These are phyloP conservation scores for Stentor coeruleus DNA, from an alignment of 73 alveolate genomes.

Conservation along the genomic window DNA sequence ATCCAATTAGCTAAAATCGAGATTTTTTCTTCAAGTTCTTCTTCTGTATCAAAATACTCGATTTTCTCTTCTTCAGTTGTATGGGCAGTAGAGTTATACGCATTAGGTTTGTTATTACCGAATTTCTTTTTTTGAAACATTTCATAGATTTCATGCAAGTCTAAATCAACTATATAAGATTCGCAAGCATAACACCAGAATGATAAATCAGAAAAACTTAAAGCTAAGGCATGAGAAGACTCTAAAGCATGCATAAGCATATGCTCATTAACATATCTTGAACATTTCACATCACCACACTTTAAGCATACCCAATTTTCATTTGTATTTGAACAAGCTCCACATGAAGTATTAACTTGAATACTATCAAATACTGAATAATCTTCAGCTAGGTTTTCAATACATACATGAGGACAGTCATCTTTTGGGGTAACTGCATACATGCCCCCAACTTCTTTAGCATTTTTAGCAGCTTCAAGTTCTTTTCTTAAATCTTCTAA, in stretches of 20 bases:
- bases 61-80: conserved; percentile 71
- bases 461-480: conserved; percentile 8
- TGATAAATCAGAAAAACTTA: conserved; percentile 72
- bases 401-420: conserved; percentile 68
- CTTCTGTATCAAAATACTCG: conserved; percentile 73
- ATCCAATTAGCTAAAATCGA: conserved; percentile 60
- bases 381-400: conserved; percentile 28
- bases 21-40: conserved; percentile 61
- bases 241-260: conserved; percentile 60
- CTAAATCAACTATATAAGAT: not conserved
- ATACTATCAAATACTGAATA: not conserved
- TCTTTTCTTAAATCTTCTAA: not conserved
- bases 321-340: conserved; percentile 35
- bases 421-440: conserved; percentile 56
- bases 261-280: conserved; percentile 66
- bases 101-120: not conserved
- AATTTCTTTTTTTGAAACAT: not conserved
- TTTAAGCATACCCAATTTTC: conserved; percentile 79
- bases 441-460: conserved; percentile 37
- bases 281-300: conserved; percentile 61
- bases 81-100: conserved; percentile 33
- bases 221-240: conserved; percentile 52
- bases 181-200: conserved; percentile 68
- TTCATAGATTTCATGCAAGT: not conserved
- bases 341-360: conserved; percentile 39